Percentiles rank a stretch among this genome's conserved stretches.
These are phyloP conservation scores for Phytopythium helicoides DNA, from an alignment of 352 stramenopile species.

Conservation along the genomic window DNA sequence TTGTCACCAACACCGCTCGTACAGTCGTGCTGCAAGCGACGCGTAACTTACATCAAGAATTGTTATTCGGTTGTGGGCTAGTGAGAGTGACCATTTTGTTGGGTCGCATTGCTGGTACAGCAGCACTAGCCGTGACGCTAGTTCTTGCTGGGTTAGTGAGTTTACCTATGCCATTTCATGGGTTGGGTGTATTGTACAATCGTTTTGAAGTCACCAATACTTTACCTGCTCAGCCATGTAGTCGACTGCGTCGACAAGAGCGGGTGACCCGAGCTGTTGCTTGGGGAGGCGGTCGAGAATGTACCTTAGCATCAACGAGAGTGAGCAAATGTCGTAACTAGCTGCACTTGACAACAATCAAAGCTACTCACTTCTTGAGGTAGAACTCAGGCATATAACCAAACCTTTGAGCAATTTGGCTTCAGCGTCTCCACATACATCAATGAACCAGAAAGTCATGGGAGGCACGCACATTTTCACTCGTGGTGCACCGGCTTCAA, in stretches of 20 bases:
- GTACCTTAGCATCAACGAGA: conserved; percentile 41
- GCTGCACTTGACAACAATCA: conserved; percentile 1
- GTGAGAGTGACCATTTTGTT: conserved; percentile 40
- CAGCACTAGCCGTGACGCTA: conserved; percentile 64
- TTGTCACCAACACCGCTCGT: not conserved
- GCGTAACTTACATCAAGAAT: conserved; percentile 46
- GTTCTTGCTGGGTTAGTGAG: conserved; percentile 57
- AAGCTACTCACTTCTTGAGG: conserved; percentile 47
- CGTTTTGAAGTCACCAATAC: too few relatives aligned
- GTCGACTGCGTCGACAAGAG: conserved; percentile 39
- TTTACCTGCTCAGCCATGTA: conserved; percentile 73
- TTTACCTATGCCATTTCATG: conserved; percentile 25
- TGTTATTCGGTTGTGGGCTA: conserved; percentile 54
- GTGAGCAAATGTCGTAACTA: too few relatives aligned
- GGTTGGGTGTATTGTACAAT: too few relatives aligned
- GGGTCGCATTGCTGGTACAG: conserved; percentile 47
- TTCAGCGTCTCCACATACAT: too few relatives aligned
- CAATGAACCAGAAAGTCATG: not conserved
- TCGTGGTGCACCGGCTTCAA: conserved; percentile 40
- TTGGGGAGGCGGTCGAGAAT: conserved; percentile 54
- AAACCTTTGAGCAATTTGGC: conserved; percentile 27
- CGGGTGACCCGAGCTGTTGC: conserved; percentile 17
- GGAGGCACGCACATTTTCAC: conserved; percentile 44
- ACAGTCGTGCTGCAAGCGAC: not conserved
- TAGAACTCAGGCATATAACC: conserved; percentile 73